Percentiles rank a stretch among this genome's conserved stretches.
Evolutionary conservation across 345 rosid species (phyloP).

Genomic region (Schrenkiella parvula): DNA sequence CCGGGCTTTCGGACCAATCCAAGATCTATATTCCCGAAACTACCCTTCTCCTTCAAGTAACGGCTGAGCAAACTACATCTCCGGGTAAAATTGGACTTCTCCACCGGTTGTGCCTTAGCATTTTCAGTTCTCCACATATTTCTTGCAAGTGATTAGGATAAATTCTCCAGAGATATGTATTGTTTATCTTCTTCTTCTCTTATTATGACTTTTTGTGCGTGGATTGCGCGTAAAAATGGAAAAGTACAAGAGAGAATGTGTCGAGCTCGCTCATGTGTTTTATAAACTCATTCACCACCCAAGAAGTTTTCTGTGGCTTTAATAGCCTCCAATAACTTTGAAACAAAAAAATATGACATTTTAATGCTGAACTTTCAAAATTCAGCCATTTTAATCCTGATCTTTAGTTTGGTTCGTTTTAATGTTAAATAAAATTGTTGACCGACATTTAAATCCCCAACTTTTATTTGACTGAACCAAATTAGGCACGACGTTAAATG

Average conservation of each 20-base stretch:
- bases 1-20: constrained; percentile 25
- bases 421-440: too few species aligned
- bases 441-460: too few species aligned
- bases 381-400: too few species aligned
- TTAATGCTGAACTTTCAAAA: too few species aligned
- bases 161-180: not conserved
- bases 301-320: not conserved
- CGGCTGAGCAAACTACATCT: constrained; percentile 55
- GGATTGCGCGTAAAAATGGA: constrained; percentile 12
- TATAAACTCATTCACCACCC: not conserved
- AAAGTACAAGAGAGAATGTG: not conserved
- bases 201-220: not conserved
- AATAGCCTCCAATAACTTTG: constrained; percentile 12
- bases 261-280: constrained; percentile 7
- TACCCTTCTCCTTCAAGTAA: constrained; percentile 60
- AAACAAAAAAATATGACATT: not conserved
- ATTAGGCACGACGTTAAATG: too few species aligned
- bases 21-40: constrained; percentile 40
- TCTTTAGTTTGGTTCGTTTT: too few species aligned
- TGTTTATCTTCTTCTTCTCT: not conserved
- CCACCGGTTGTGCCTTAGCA: constrained; percentile 21
- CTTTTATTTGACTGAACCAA: too few species aligned
- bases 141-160: not conserved
- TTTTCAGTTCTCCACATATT: constrained; percentile 25
- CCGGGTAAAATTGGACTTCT: constrained; percentile 47